Conservation (phyloP, 176 grass and related monocot genomes). For the Eleusine coracana region DNA sequence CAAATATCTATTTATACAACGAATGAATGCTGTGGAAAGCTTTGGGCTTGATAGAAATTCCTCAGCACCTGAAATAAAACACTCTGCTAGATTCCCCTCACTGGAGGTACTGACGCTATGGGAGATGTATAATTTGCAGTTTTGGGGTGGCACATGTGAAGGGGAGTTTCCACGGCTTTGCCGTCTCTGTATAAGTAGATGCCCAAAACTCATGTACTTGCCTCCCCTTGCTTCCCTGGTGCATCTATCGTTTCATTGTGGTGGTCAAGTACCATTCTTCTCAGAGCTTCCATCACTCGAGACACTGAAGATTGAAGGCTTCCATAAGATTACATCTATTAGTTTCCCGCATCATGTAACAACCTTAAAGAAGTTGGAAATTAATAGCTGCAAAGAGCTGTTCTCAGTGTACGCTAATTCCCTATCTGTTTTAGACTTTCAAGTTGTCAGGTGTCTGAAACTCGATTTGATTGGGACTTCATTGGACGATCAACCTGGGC, state of each 20-base stretch:
- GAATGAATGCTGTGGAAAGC: background rate
- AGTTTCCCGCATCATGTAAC: background rate
- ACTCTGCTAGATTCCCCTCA: background rate
- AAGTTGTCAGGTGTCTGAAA: slow-evolving; percentile 19
- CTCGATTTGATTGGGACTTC: slow-evolving; percentile 21
- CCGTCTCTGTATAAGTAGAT: background rate
- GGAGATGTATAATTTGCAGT: slow-evolving; percentile 29
- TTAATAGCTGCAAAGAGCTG: slow-evolving; percentile 28
- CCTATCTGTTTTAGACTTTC: slow-evolving; percentile 24
- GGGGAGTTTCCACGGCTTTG: background rate
- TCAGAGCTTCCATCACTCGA: background rate
- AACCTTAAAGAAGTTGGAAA: slow-evolving; percentile 15
- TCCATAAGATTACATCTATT: background rate
- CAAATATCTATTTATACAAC: slow-evolving; percentile 24
- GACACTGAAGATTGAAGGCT: slow-evolving; percentile 6
- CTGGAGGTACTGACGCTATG: slow-evolving; percentile 8
- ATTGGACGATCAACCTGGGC: background rate
- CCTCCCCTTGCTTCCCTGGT: background rate
- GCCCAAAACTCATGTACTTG: slow-evolving; percentile 6
- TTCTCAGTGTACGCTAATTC: background rate
- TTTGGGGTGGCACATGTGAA: background rate
- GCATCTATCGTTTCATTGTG: background rate
- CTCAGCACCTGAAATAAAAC: background rate
- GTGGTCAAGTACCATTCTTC: slow-evolving; percentile 6
- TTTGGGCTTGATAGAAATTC: background rate